A percentile compares a stretch with the other conserved stretches of the same genome.
Evolutionary conservation across 129 eudicot genomes (phyloP).

Genomic region (Flaveria bidentis): DNA sequence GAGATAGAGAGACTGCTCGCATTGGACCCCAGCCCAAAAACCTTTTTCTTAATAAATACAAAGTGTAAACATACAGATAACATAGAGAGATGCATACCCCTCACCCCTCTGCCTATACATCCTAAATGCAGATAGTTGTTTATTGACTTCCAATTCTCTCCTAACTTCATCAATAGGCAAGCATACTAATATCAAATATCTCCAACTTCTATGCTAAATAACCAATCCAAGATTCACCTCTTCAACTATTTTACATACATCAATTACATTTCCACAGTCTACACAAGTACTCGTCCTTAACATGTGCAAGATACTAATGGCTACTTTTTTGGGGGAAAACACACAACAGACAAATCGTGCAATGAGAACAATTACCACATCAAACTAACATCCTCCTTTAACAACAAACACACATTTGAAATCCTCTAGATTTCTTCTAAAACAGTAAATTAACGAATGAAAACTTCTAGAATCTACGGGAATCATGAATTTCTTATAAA

Average conservation of each 20-base stretch:
- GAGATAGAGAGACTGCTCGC: too few relatives aligned
- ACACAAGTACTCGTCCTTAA: constrained; percentile 2
- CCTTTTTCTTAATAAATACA: too few relatives aligned
- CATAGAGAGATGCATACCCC: too few relatives aligned
- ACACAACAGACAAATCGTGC: constrained; percentile 1
- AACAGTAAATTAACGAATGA: background rate
- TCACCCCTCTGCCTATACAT: background rate
- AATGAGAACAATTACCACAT: background rate
- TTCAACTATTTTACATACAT: background rate
- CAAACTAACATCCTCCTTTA: background rate
- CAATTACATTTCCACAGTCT: constrained; percentile 1
- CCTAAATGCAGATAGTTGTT: background rate
- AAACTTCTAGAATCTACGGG: too few relatives aligned
- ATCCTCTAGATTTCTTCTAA: background rate
- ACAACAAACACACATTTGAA: background rate
- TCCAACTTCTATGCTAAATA: background rate
- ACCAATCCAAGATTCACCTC: background rate
- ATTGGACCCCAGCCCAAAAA: too few relatives aligned
- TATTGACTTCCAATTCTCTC: background rate
- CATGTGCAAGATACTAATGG: background rate
- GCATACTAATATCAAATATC: background rate
- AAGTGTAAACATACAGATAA: too few relatives aligned
- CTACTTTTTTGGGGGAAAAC: background rate
- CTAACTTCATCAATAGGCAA: background rate
- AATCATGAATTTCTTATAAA: background rate